Conservation (phyloP, 495 filamentous ascomycete species). For the Amphirosellinia nigrospora region DNA sequence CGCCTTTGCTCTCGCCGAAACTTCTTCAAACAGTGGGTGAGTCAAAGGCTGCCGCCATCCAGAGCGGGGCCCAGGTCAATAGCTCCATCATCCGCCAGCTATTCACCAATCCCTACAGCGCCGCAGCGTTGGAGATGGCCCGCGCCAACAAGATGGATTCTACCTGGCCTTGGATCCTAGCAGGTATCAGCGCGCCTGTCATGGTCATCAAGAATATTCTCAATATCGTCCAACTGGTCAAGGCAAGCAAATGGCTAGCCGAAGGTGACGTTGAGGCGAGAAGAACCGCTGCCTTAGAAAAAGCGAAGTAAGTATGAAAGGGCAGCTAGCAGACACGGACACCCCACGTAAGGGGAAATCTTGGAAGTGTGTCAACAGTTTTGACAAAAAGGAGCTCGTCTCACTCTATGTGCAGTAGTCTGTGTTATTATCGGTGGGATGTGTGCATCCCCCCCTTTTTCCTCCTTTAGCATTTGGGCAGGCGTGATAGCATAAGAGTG, state of each 20-base stretch:
- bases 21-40: slow-evolving; percentile 64
- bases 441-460: slow-evolving; percentile 9
- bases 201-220: slow-evolving; percentile 93
- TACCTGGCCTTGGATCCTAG: slow-evolving; percentile 83
- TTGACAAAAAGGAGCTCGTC: slow-evolving; percentile 4
- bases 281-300: slow-evolving; percentile 56
- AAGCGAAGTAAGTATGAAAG: slow-evolving; percentile 45
- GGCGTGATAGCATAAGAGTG: slow-evolving; percentile 29
- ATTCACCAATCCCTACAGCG: slow-evolving; percentile 85
- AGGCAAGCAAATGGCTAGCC: slow-evolving; percentile 89
- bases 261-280: slow-evolving; percentile 77
- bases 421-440: background rate
- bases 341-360: background rate
- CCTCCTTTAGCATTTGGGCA: slow-evolving; percentile 26
- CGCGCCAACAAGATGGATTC: slow-evolving; percentile 87
- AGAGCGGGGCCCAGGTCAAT: slow-evolving; percentile 69
- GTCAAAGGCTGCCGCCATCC: slow-evolving; percentile 56
- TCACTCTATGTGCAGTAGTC: background rate
- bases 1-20: slow-evolving; percentile 80
- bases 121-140: slow-evolving; percentile 88
- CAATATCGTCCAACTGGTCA: slow-evolving; percentile 92
- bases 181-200: slow-evolving; percentile 78
- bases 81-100: slow-evolving; percentile 66
- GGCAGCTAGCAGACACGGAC: slow-evolving; percentile 20
- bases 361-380: background rate